Percentiles rank a stretch among this genome's conserved stretches.
Conservation (phyloP, 2,329 filamentous ascomycete species). For the Monosporascus ibericus region DNA sequence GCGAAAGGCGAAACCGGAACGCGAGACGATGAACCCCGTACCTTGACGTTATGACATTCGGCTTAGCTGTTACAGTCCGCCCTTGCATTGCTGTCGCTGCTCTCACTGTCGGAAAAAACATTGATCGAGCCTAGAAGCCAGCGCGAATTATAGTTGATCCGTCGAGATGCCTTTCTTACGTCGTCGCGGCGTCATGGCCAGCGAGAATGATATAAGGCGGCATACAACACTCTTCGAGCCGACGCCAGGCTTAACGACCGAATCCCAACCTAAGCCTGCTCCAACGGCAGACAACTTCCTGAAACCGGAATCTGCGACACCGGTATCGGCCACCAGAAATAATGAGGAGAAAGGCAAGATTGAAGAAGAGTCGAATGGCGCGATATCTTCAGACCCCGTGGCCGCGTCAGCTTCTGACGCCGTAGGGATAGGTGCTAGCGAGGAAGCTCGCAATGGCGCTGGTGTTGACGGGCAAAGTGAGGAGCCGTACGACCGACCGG, state of each 20-base stretch:
- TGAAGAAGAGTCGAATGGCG: not conserved
- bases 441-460: slow-evolving; percentile 7
- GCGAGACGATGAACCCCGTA: not conserved
- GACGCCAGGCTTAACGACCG: slow-evolving; percentile 2
- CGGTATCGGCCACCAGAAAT: not conserved
- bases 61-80: slow-evolving; percentile 2
- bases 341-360: not conserved
- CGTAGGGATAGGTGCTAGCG: slow-evolving; percentile 3
- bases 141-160: slow-evolving; percentile 1
- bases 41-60: slow-evolving; percentile 23
- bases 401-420: slow-evolving; percentile 2
- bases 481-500: slow-evolving; percentile 31
- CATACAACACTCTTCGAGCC: slow-evolving; percentile 35
- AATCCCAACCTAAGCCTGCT: not conserved
- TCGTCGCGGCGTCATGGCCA: slow-evolving; percentile 54
- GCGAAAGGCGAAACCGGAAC: too few relatives aligned
- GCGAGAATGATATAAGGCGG: slow-evolving; percentile 53
- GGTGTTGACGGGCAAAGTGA: slow-evolving; percentile 17
- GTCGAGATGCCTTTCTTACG: slow-evolving; percentile 52
- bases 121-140: too few relatives aligned
- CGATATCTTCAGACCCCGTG: not conserved
- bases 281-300: not conserved
- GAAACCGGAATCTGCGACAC: not conserved
- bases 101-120: not conserved
- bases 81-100: not conserved